Base-by-base conservation (phyloP, 2,329 filamentous ascomycete species). In the Fusarium keratoplasticum region DNA sequence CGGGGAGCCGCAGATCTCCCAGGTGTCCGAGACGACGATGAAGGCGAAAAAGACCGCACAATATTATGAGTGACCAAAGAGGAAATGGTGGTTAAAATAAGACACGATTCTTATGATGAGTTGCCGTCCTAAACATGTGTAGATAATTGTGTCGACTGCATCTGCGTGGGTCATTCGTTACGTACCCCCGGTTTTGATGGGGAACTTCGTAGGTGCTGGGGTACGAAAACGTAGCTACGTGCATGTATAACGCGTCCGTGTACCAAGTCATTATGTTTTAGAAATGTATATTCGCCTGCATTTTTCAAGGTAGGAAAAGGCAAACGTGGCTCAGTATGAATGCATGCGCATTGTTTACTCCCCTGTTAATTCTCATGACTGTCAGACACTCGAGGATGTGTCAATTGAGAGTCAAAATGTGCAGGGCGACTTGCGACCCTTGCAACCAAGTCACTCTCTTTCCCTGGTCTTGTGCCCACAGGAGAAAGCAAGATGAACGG, bases 1-100 rank as follows among this genome's bases (percentile, higher is more conserved):
- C 76, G 76, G 76, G 76, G 72, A 75, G 73, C 69, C 69, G 76
- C 65, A 78, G 76, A 78, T 78, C 76, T 42, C 71, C 63, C 64
- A 64, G 70, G 44, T 44, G 69, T 22, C 66, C 71, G 66, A 64
- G 67, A 66, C 54, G 57, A 60, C 25, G 64, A 29, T 50, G 44
- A 50, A 50, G 44, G 44, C 14, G 44, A 50, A 25, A 50, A 50
- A 50, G 44, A n/a, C 44, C 44, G 25, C 44, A 50, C 9, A 11
- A 25, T 7, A n/a, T 50, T 50, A 25, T 29, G n/a, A 50, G 25
- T 50, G 44, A n/a, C 44, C 44, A 29, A 50, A 50, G 14, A 50
- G 44, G 44, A 50, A 50, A 50, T 50, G 44, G 25, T 50, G 16
- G 44, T 50, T 50, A 50, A 50, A 50, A 50, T 50, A 50, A 50